phyloP scores from a whole-genome alignment of 2,329 filamentous ascomycete genomes.

The Aureobasidium sp. region DNA sequence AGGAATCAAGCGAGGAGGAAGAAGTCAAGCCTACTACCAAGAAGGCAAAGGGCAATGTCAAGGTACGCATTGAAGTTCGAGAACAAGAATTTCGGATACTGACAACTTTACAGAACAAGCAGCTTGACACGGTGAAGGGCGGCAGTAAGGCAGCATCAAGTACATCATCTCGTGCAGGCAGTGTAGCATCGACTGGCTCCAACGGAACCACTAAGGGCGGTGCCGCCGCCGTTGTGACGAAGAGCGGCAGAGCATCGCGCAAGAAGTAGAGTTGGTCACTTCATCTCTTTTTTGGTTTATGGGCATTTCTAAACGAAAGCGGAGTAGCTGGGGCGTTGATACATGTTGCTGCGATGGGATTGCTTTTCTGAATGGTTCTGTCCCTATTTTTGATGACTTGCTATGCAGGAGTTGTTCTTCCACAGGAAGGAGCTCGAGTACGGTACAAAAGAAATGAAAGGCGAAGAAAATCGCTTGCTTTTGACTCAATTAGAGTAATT shows the following conservation, averaged over 20 bases:
- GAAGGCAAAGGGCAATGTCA: slow-evolving; percentile 82
- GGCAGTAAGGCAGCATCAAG: slow-evolving; percentile 70
- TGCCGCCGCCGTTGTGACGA: slow-evolving; percentile 19
- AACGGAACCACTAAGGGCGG: slow-evolving; percentile 35
- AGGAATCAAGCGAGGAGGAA: slow-evolving; percentile 71
- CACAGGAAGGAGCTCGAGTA: background rate
- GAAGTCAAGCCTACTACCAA: slow-evolving; percentile 87
- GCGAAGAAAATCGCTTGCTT: background rate
- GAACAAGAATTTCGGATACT: background rate
- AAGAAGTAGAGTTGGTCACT: slow-evolving; percentile 11
- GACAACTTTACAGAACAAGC: slow-evolving; percentile 66
- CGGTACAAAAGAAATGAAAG: background rate
- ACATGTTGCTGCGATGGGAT: background rate
- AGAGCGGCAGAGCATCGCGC: slow-evolving; percentile 13
- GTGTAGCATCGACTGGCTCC: slow-evolving; percentile 70
- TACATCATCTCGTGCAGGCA: slow-evolving; percentile 76
- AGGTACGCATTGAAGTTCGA: slow-evolving; percentile 48
- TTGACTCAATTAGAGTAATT: background rate
- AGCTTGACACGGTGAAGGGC: slow-evolving; percentile 76
- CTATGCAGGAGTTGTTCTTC: background rate
- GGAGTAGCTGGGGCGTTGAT: slow-evolving; percentile 2
- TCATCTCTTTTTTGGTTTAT: background rate
- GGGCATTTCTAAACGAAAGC: slow-evolving; percentile 2
- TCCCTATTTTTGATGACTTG: slow-evolving; percentile 5
- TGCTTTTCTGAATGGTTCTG: slow-evolving; percentile 5